Evolutionary conservation across 305 asterid species (phyloP), one percentile per base, ranked within the genome.

Genomic region (Fraxinus greggii): DNA sequence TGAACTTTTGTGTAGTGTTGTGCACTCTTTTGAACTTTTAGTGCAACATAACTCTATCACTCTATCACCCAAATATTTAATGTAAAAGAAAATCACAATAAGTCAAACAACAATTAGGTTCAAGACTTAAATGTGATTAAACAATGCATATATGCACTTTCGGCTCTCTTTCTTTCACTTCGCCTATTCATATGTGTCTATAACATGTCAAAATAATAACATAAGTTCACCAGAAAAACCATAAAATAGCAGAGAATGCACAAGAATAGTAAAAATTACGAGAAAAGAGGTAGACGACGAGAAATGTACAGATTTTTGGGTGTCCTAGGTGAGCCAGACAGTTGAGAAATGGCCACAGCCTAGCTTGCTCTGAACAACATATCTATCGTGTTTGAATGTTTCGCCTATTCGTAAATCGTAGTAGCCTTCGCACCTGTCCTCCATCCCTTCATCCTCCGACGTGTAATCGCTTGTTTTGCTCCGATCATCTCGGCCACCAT

Each of bases 281-380:
- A 45, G 29, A 19, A 26, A n/a, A 15, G 4, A 61, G 13, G 21
- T 42, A n/a, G 26, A 78, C 26, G 72, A 29, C 77, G 51, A 72
- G 51, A 72, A 77, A 40, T 78, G 82, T 87, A 94, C 98, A 65
- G 97, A 92, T 86, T 88, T 92, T 5, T 86, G 92, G 69, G 90
- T 83, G 82, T 94, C 98, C 95, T 94, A 94, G 84, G 98, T 93
- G 26, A 94, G 91, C 98, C 98, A 94, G 35, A 94, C 98, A 59
- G 98, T 93, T 73, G 98, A 94, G 81, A 94, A 94, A 83, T 94
- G 98, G 26, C 98, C 97, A 97, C 98, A 94, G 6, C 97, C 98
- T 19, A 94, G 97, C 86, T 94, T 94, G 86, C 90, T 86, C 89
- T 94, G 97, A 33, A 93, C 95, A 65, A 92, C 92, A 82, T 92